Conservation (phyloP, 2,329 filamentous ascomycete species). For the Endoconidiophora laricicola region DNA sequence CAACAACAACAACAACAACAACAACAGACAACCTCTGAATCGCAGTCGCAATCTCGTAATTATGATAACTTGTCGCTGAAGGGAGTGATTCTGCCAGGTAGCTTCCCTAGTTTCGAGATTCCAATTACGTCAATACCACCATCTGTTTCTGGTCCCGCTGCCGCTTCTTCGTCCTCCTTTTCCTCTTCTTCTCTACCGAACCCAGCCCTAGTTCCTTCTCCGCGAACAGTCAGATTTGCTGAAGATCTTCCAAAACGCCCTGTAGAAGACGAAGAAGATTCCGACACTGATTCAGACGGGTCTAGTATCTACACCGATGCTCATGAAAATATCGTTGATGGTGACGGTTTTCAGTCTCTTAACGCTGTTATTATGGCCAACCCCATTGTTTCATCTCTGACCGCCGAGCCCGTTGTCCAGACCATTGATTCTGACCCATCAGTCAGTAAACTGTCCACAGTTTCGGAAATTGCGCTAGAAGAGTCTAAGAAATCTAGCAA, state of each 20-base stretch:
- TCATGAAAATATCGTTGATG: slow-evolving; percentile 54
- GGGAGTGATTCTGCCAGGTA: slow-evolving; percentile 38
- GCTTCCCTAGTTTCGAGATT: slow-evolving; percentile 31
- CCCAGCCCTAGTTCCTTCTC: background rate
- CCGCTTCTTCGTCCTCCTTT: background rate
- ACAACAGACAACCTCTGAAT: background rate
- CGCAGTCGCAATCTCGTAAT: slow-evolving; percentile 17
- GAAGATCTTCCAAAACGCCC: slow-evolving; percentile 20
- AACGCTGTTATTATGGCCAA: slow-evolving; percentile 50
- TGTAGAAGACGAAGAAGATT: slow-evolving; percentile 1
- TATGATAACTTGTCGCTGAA: slow-evolving; percentile 16
- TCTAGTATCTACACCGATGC: slow-evolving; percentile 59
- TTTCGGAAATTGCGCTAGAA: slow-evolving; percentile 4
- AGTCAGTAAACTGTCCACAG: background rate
- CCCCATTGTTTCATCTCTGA: slow-evolving; percentile 24
- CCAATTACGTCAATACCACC: slow-evolving; percentile 12
- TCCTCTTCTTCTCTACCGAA: background rate
- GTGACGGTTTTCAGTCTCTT: slow-evolving; percentile 54
- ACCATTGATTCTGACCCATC: background rate
- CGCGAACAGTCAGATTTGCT: slow-evolving; percentile 20
- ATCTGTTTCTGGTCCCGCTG: too few relatives aligned
- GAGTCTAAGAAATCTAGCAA: background rate
- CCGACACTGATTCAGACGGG: slow-evolving; percentile 25
- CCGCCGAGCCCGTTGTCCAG: background rate
- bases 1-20: background rate